These are phyloP conservation scores for Coemansia sp. DNA, from an alignment of 192 early-diverging fungal species.

Conservation along the genomic window DNA sequence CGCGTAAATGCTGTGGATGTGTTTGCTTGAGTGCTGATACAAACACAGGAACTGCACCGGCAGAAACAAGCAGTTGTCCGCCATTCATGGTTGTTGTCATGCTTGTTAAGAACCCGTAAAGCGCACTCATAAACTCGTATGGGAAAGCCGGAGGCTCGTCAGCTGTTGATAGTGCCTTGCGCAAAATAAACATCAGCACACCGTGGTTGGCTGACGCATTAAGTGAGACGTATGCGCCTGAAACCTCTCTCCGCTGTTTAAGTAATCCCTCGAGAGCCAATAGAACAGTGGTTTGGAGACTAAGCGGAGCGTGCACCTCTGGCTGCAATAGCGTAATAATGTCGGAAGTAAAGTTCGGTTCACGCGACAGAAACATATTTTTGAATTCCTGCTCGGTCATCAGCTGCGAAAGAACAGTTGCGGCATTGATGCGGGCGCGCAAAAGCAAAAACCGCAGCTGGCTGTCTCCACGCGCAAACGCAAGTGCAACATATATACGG, in stretches of 20 bases:
- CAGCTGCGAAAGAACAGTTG: slow-evolving; percentile 71
- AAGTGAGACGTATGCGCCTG: slow-evolving; percentile 80
- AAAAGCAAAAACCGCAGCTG: slow-evolving; percentile 61
- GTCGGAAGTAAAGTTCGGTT: slow-evolving; percentile 81
- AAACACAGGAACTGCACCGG: slow-evolving; percentile 85
- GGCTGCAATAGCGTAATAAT: slow-evolving; percentile 77
- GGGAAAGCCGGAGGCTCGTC: slow-evolving; percentile 40
- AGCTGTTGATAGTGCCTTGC: slow-evolving; percentile 65
- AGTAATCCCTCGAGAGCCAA: slow-evolving; percentile 83
- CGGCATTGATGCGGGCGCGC: slow-evolving; percentile 73
- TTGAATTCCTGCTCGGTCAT: slow-evolving; percentile 57
- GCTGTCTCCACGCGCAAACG: slow-evolving; percentile 51
- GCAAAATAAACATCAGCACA: slow-evolving; percentile 77
- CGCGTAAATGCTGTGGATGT: slow-evolving; percentile 58
- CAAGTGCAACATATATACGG: slow-evolving; percentile 73
- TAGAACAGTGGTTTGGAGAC: slow-evolving; percentile 77
- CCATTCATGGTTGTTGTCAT: slow-evolving; percentile 80
- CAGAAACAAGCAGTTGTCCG: slow-evolving; percentile 86
- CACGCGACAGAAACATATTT: slow-evolving; percentile 80
- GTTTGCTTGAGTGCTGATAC: slow-evolving; percentile 71
- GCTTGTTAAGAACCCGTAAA: slow-evolving; percentile 76
- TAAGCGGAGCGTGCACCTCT: slow-evolving; percentile 64
- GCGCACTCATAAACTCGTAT: slow-evolving; percentile 79
- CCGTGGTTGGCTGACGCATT: slow-evolving; percentile 95
- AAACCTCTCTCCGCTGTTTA: slow-evolving; percentile 71